Conservation (phyloP, 106 monocot genomes). For the Chionographis japonica region DNA sequence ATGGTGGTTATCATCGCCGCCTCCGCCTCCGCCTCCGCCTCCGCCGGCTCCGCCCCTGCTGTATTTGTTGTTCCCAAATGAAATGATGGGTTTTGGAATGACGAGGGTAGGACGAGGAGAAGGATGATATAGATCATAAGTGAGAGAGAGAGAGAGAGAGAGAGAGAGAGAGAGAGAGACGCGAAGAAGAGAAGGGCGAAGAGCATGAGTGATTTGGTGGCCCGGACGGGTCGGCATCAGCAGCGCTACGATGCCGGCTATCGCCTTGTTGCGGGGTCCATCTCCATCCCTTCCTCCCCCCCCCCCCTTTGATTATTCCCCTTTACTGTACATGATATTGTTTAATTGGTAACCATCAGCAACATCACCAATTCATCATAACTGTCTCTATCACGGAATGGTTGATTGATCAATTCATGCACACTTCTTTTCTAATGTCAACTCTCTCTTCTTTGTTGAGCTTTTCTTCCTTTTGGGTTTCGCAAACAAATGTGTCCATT, state of each 20-base stretch:
- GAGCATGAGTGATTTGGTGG: constrained; percentile 62
- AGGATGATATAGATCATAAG: not conserved
- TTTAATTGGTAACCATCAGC: not conserved
- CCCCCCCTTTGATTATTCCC: not conserved
- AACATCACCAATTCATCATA: not conserved
- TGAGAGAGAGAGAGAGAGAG: not conserved
- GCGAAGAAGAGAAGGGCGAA: not conserved
- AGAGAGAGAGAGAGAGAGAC: not conserved
- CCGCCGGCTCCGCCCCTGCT: not conserved
- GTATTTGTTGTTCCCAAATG: not conserved
- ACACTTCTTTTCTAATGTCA: not conserved
- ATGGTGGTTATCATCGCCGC: too few relatives aligned
- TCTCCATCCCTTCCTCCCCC: not conserved
- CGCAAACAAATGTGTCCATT: too few relatives aligned
- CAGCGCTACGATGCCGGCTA: constrained; percentile 57
- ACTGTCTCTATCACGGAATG: not conserved
- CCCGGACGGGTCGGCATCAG: constrained; percentile 75
- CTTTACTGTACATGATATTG: not conserved
- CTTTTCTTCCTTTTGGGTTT: too few relatives aligned
- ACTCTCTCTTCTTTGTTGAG: not conserved
- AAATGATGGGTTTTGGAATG: not conserved
- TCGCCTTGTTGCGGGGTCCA: constrained; percentile 62
- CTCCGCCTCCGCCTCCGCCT: too few relatives aligned
- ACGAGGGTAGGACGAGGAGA: not conserved
- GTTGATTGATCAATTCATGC: constrained; percentile 1